Evolutionary conservation across 2,329 filamentous ascomycete genomes (phyloP).

Genomic region (Apiospora kogelbergensis): DNA sequence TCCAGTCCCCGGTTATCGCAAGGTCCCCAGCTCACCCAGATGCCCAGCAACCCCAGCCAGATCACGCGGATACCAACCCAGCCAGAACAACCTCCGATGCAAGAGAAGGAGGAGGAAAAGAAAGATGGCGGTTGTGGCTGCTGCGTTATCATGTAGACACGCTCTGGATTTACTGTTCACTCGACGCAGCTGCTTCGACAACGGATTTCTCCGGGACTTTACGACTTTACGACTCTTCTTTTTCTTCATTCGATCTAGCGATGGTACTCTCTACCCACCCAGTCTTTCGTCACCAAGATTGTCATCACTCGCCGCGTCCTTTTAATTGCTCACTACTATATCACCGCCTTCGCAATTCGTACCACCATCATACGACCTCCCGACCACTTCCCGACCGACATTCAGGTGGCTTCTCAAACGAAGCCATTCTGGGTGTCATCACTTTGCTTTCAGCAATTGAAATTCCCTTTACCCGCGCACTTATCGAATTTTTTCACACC

Average conservation of each 20-base stretch:
- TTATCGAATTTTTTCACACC: background rate
- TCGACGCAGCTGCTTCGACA: background rate
- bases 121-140: constrained; percentile 63
- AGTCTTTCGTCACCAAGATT: background rate
- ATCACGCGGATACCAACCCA: constrained; percentile 48
- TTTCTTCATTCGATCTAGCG: constrained; percentile 5
- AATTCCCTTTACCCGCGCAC: background rate
- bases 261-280: background rate
- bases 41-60: constrained; percentile 42
- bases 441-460: background rate
- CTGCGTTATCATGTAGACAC: constrained; percentile 68
- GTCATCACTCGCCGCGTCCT: background rate
- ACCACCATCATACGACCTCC: background rate
- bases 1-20: constrained; percentile 47
- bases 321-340: background rate
- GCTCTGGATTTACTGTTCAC: background rate
- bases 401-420: background rate
- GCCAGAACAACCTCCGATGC: constrained; percentile 42
- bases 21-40: constrained; percentile 26
- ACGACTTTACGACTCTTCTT: constrained; percentile 5
- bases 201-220: background rate
- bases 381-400: background rate
- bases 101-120: constrained; percentile 40
- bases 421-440: background rate
- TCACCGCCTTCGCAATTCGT: background rate